Evolutionary conservation across 106 monocot species (phyloP).

Genomic region (Phalaenopsis aphrodite): DNA sequence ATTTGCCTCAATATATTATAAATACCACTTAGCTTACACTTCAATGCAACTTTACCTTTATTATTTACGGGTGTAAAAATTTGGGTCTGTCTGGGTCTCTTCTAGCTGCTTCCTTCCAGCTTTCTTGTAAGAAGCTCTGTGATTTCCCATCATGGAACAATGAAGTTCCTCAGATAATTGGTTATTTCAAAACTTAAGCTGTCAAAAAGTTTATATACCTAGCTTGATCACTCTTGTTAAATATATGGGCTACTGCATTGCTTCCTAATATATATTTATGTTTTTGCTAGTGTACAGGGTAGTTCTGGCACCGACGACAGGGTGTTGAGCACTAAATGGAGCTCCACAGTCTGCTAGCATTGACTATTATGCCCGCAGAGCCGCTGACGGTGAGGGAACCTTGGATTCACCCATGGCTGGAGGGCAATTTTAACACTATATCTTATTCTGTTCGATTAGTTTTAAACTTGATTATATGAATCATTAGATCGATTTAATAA

Average conservation of each 20-base stretch:
- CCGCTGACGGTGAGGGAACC: conserved; percentile 58
- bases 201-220: background rate
- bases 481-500: background rate
- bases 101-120: too few species aligned
- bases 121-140: too few species aligned
- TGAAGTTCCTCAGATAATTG: too few species aligned
- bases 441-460: background rate
- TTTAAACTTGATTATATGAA: background rate
- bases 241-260: background rate
- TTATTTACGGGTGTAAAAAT: too few species aligned
- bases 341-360: conserved; percentile 34
- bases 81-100: too few species aligned
- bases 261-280: background rate
- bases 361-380: conserved; percentile 51
- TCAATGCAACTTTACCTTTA: too few species aligned
- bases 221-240: background rate
- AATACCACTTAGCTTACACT: too few species aligned
- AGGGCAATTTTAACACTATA: conserved; percentile 49
- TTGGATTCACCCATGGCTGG: conserved; percentile 38
- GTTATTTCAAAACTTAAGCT: background rate
- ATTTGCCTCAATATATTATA: too few species aligned
- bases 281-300: conserved; percentile 24
- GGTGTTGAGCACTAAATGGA: conserved; percentile 56
- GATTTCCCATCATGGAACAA: too few species aligned
- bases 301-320: conserved; percentile 70